Evolutionary conservation across 2,329 filamentous ascomycete species (phyloP).

Genomic region (Nigrospora oryzae): DNA sequence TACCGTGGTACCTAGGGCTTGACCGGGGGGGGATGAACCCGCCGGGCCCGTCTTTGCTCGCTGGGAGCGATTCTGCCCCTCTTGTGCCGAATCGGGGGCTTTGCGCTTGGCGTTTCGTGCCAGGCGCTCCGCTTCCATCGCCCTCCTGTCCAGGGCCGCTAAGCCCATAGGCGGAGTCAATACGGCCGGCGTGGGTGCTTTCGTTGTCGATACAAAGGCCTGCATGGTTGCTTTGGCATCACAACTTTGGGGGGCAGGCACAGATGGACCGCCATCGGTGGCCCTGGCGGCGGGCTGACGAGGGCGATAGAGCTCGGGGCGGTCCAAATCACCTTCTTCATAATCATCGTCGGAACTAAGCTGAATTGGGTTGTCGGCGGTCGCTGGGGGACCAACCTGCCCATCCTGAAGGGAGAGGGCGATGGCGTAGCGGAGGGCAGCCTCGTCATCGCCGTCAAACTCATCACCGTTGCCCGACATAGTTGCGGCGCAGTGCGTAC

Average conservation of each 20-base stretch:
- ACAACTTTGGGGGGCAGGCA: neutral
- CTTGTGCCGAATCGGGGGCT: constrained; percentile 12
- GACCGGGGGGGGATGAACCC: neutral
- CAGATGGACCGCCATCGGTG: neutral
- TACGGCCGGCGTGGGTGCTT: constrained; percentile 7
- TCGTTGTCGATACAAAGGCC: too few relatives aligned
- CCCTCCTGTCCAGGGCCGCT: constrained; percentile 54
- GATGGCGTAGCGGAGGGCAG: constrained; percentile 52
- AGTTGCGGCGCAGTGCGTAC: too few relatives aligned
- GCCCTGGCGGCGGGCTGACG: neutral
- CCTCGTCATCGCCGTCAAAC: constrained; percentile 37
- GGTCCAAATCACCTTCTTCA: neutral
- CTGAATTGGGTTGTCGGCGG: constrained; percentile 15
- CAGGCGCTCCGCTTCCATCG: constrained; percentile 80
- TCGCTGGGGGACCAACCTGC: constrained; percentile 1
- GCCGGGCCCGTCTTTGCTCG: constrained; percentile 7
- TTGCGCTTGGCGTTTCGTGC: constrained; percentile 59
- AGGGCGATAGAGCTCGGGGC: too few relatives aligned
- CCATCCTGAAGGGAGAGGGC: constrained; percentile 41
- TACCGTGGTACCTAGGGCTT: neutral
- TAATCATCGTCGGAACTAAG: constrained; percentile 22
- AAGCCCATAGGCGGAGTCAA: constrained; percentile 11
- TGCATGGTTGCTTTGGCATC: too few relatives aligned
- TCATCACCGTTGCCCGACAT: neutral
- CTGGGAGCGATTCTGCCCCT: constrained; percentile 6